A percentile compares a stretch with the other conserved stretches of the same genome.
These are phyloP conservation scores for Colletotrichum gloeosporioides DNA, from an alignment of 2,329 filamentous ascomycete species.

Conservation along the genomic window DNA sequence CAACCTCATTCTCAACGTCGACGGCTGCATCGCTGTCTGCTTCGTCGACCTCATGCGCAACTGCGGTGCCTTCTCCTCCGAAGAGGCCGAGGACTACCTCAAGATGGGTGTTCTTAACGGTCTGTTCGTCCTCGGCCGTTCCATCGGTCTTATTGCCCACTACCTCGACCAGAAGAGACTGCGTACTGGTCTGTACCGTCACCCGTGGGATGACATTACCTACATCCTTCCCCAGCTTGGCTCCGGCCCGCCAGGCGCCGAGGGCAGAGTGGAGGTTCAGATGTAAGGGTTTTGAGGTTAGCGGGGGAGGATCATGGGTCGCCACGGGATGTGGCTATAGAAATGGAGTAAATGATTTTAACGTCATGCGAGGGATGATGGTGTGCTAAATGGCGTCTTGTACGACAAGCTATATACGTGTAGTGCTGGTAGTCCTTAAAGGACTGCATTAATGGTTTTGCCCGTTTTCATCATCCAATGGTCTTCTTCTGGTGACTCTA, in stretches of 20 bases:
- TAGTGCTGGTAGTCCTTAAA: slow-evolving; percentile 37
- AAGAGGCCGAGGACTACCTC: slow-evolving; percentile 99
- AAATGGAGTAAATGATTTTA: slow-evolving; percentile 24
- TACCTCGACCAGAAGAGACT: slow-evolving; percentile 99
- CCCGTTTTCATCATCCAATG: neutral
- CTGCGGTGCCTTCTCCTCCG: slow-evolving; percentile 93
- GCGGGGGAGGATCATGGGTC: slow-evolving; percentile 16
- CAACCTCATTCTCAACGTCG: slow-evolving; percentile 99
- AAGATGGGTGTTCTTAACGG: slow-evolving; percentile 99
- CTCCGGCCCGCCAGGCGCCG: slow-evolving; percentile 72
- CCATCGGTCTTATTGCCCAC: slow-evolving; percentile 98
- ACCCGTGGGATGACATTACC: slow-evolving; percentile 99
- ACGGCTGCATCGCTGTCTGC: slow-evolving; percentile 97
- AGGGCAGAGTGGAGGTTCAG: slow-evolving; percentile 90
- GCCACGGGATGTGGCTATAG: slow-evolving; percentile 22
- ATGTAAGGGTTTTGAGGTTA: slow-evolving; percentile 54
- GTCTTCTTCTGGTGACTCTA: rapidly evolving
- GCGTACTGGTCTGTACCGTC: slow-evolving; percentile 96
- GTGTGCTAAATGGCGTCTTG: slow-evolving; percentile 30
- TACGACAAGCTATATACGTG: slow-evolving; percentile 42
- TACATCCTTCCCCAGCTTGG: slow-evolving; percentile 87
- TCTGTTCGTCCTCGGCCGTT: slow-evolving; percentile 96
- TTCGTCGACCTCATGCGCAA: slow-evolving; percentile 98
- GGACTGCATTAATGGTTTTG: slow-evolving; percentile 22
- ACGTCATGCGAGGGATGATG: slow-evolving; percentile 22